phyloP scores from a whole-genome alignment of 2,329 filamentous ascomycete genomes.

The Lecanicillium sp. region DNA sequence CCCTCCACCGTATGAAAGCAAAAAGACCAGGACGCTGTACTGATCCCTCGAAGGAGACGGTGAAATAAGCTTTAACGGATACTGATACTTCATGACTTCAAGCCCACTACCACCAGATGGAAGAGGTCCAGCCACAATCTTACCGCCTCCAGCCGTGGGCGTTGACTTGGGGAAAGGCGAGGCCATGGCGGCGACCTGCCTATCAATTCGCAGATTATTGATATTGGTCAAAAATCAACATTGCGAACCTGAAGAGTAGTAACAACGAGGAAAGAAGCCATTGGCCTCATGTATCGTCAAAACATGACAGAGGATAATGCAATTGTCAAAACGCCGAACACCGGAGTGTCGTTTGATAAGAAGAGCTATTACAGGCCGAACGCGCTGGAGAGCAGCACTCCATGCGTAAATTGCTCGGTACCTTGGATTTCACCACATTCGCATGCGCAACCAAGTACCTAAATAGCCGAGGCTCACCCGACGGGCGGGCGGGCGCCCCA shows the following conservation, averaged over 20 bases:
- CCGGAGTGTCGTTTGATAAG: not conserved
- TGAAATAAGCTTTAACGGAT: conserved; percentile 88
- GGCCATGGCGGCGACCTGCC: conserved; percentile 31
- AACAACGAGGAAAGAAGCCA: no score
- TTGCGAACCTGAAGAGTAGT: not conserved
- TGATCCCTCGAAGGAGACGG: conserved; percentile 61
- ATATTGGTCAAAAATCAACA: not conserved
- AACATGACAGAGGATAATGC: not conserved
- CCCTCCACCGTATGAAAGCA: conserved; percentile 91
- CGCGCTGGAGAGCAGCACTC: no score
- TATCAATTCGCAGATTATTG: not conserved
- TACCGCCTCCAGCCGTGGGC: conserved; percentile 70
- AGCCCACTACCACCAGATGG: conserved; percentile 68
- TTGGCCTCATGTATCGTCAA: not conserved
- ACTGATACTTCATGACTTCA: conserved; percentile 76
- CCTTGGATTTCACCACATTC: not conserved
- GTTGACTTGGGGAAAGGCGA: conserved; percentile 75
- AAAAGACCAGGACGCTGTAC: conserved; percentile 72
- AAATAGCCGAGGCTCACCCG: conserved; percentile 1
- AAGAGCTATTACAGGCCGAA: no score
- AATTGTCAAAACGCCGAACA: not conserved
- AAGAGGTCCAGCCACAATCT: conserved; percentile 65
- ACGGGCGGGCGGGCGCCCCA: not conserved
- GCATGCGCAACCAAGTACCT: not conserved
- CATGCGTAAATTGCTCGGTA: not conserved